Base-by-base conservation (phyloP, 495 filamentous ascomycete genomes). In the Astrothelium subdiscretum region DNA sequence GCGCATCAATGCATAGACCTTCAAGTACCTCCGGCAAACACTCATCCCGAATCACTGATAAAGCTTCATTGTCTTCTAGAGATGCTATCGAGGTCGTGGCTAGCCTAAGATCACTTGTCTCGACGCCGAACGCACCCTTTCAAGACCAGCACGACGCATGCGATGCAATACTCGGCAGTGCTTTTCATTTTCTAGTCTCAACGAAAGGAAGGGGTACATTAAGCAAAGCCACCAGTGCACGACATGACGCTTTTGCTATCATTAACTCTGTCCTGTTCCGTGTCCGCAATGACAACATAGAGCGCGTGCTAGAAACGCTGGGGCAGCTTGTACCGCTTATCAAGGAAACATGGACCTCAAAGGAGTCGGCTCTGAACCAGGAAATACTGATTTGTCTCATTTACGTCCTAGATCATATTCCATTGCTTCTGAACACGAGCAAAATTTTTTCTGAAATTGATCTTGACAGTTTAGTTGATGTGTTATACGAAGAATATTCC, bases 301-400 rank as follows among this genome's bases (percentile, higher is more conserved):
- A 79, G 15, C 75, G 95, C 29, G 80, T 83, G 13, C 78, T 80
- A 63, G 77, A 74, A 38, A 73, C 84, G 29, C 72, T 86, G 52
- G 70, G 78, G 38, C 78, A 83, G 20, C 66, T 92, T 54, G 68
- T 96, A 24, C 89, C 90, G 2, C 70, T 90, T 35, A 81, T 96
- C 52, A 82, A 79, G 31, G 77, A 82, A 22, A 78, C 89, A 66
- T 97, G 94, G 94, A 75, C 81, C 58, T 80, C 82, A 35, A 87
- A 90, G 57, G 74, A 83, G 31, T 75, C 76, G 15, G 69, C 69
- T 12, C 68, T 87, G 40, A 85, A 84, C 62, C 89, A 92, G 66
- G 85, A 90, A 65, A 79, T 92, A 67, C 76, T 87, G 40, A 83
- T 85, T 62, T 81, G 84, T n/a, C 74, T 95, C 38, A 85, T 89